phyloP scores from a whole-genome alignment of 1,139 yeast species.

The Hanseniaspora uvarum region DNA sequence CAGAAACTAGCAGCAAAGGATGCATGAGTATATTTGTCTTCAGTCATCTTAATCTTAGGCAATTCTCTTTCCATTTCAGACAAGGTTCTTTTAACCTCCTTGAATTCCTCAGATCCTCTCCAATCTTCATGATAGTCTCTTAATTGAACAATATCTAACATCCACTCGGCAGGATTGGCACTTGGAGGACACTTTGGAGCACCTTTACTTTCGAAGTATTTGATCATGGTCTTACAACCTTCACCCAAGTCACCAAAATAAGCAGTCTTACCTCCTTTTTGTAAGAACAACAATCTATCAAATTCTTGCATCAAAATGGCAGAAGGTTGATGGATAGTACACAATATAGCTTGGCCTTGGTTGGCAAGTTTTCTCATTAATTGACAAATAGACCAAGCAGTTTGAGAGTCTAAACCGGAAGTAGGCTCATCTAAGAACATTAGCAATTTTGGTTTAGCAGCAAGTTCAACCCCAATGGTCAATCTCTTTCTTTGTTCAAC shows the following conservation, averaged over 20 bases:
- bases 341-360: conserved; percentile 72
- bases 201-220: conserved; percentile 62
- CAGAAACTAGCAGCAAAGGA: conserved; percentile 40
- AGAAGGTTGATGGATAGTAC: conserved; percentile 79
- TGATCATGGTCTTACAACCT: conserved; percentile 48
- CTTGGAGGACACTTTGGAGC: conserved; percentile 54
- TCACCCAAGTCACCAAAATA: conserved; percentile 73
- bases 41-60: conserved; percentile 29
- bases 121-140: conserved; percentile 60
- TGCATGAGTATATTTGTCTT: conserved; percentile 19
- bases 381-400: conserved; percentile 79
- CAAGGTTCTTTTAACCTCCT: conserved; percentile 37
- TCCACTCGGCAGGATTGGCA: conserved; percentile 79
- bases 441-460: conserved; percentile 73
- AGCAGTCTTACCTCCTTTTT: conserved; percentile 66
- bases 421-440: conserved; percentile 87
- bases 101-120: conserved; percentile 48
- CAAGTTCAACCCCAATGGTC: conserved; percentile 77
- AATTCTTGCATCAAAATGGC: conserved; percentile 67
- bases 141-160: conserved; percentile 69
- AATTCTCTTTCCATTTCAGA: conserved; percentile 39
- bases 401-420: conserved; percentile 84
- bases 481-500: conserved; percentile 81
- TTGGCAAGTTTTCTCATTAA: conserved; percentile 64
- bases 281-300: conserved; percentile 62